Percentiles rank a stretch among this genome's conserved stretches.
These are phyloP conservation scores for Aspergillus sp. DNA, from an alignment of 2,329 filamentous ascomycete species.

Conservation along the genomic window DNA sequence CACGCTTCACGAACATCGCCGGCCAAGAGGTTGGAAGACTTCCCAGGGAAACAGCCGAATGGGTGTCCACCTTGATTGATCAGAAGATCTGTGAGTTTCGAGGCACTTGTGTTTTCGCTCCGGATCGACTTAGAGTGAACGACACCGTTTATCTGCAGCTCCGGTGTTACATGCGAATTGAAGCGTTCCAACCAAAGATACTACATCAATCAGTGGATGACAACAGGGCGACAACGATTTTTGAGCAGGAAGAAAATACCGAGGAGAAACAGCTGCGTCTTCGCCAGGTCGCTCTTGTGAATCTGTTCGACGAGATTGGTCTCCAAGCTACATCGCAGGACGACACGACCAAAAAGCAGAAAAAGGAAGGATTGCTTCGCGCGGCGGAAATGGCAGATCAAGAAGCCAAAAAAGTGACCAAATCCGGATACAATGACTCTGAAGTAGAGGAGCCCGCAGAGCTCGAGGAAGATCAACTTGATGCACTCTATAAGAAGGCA, in stretches of 20 bases:
- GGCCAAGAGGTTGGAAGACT: slow-evolving; percentile 85
- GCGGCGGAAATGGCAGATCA: slow-evolving; percentile 88
- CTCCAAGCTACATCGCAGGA: slow-evolving; percentile 74
- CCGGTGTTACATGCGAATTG: slow-evolving; percentile 70
- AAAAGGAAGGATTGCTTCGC: slow-evolving; percentile 78
- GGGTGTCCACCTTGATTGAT: slow-evolving; percentile 90
- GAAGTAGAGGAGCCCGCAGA: slow-evolving; percentile 84
- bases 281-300: slow-evolving; percentile 83
- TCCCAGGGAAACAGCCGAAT: slow-evolving; percentile 81
- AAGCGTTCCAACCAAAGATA: slow-evolving; percentile 67
- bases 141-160: slow-evolving; percentile 94
- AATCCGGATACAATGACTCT: slow-evolving; percentile 46
- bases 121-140: slow-evolving; percentile 80
- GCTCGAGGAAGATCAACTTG: slow-evolving; percentile 91
- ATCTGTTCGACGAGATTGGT: slow-evolving; percentile 84
- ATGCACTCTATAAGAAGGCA: slow-evolving; percentile 90
- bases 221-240: slow-evolving; percentile 72
- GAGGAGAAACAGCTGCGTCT: slow-evolving; percentile 83
- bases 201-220: slow-evolving; percentile 56
- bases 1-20: slow-evolving; percentile 78
- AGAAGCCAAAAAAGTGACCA: slow-evolving; percentile 54
- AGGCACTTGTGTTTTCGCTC: slow-evolving; percentile 83
- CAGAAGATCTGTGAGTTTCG: slow-evolving; percentile 86
- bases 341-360: slow-evolving; percentile 71
- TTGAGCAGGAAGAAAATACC: slow-evolving; percentile 78